Evolutionary conservation across 2,329 filamentous ascomycete species (phyloP).

Genomic region (Diaporthe australafricana): DNA sequence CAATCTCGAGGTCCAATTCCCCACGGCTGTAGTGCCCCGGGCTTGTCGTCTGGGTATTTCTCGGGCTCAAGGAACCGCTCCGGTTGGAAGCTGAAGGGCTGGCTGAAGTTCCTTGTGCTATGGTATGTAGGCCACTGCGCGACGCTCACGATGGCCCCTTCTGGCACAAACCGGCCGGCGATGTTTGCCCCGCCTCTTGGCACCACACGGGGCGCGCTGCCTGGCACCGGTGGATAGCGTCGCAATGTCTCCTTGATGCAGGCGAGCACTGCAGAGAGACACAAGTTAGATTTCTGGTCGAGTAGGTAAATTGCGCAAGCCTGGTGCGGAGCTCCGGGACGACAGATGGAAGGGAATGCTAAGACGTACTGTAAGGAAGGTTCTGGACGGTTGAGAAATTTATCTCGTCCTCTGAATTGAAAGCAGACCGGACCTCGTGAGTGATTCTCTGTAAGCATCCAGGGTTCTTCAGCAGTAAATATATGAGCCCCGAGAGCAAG

Average conservation of each 20-base stretch:
- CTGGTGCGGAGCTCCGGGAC: no score
- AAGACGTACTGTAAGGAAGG: conserved; percentile 53
- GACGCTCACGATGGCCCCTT: conserved; percentile 52
- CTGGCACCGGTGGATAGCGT: conserved; percentile 48
- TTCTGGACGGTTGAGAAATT: conserved; percentile 45
- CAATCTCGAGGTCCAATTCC: conserved; percentile 61
- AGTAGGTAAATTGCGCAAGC: no score
- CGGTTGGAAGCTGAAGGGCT: conserved; percentile 58
- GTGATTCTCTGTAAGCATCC: conserved; percentile 46
- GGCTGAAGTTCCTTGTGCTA: conserved; percentile 55
- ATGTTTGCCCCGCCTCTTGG: conserved; percentile 48
- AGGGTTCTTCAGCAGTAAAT: conserved; percentile 47
- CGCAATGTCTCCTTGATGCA: conserved; percentile 51
- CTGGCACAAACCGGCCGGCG: conserved; percentile 46
- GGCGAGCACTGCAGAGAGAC: conserved; percentile 42
- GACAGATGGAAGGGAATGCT: not conserved
- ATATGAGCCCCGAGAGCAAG: conserved; percentile 44
- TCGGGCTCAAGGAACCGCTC: conserved; percentile 58
- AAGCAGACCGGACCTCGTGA: conserved; percentile 51
- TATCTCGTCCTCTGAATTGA: conserved; percentile 51
- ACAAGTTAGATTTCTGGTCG: not conserved
- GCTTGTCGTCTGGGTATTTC: conserved; percentile 54
- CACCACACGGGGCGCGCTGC: conserved; percentile 44
- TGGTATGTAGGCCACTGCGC: conserved; percentile 58
- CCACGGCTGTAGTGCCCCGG: conserved; percentile 59